A percentile compares a stretch with the other conserved stretches of the same genome.
These are phyloP conservation scores for Candida ovalis DNA, from an alignment of 805 yeast genomes.

Conservation along the genomic window DNA sequence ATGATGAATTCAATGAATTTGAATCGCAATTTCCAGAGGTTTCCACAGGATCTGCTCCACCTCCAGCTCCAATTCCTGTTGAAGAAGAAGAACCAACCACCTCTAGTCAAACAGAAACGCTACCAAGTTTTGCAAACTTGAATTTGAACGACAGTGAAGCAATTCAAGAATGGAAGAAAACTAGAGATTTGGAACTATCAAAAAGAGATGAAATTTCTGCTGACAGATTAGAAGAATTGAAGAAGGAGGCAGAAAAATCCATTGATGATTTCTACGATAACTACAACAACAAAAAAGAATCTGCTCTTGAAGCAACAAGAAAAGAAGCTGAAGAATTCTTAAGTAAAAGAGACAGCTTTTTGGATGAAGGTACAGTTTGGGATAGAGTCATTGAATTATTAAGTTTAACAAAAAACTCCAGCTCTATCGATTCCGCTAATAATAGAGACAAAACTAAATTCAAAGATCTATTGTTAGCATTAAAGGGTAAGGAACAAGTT, in stretches of 20 bases:
- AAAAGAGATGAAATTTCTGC: constrained; percentile 73
- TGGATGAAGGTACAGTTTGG: constrained; percentile 49
- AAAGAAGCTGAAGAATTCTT: constrained; percentile 69
- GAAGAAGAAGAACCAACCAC: constrained; percentile 11
- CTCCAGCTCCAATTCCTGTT: constrained; percentile 39
- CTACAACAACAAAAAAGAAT: constrained; percentile 80
- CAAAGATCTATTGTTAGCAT: constrained; percentile 45
- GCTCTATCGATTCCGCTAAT: constrained; percentile 27
- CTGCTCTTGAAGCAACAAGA: constrained; percentile 56
- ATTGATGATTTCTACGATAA: constrained; percentile 91
- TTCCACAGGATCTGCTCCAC: constrained; percentile 36
- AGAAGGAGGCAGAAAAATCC: constrained; percentile 73
- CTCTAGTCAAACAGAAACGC: constrained; percentile 28
- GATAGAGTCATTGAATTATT: constrained; percentile 50
- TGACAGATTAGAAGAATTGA: constrained; percentile 60
- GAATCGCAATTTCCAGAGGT: constrained; percentile 57
- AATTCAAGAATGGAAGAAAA: constrained; percentile 73
- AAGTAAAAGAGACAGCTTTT: constrained; percentile 66
- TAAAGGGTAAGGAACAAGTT: constrained; percentile 50
- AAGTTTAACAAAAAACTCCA: constrained; percentile 32
- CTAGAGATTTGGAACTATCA: constrained; percentile 72
- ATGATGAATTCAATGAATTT: constrained; percentile 36
- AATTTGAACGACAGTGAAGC: constrained; percentile 52
- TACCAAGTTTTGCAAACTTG: constrained; percentile 34
- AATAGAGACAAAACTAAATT: constrained; percentile 52